Base-by-base conservation (phyloP, 495 filamentous ascomycete species). In the Margaritispora aquatica region DNA sequence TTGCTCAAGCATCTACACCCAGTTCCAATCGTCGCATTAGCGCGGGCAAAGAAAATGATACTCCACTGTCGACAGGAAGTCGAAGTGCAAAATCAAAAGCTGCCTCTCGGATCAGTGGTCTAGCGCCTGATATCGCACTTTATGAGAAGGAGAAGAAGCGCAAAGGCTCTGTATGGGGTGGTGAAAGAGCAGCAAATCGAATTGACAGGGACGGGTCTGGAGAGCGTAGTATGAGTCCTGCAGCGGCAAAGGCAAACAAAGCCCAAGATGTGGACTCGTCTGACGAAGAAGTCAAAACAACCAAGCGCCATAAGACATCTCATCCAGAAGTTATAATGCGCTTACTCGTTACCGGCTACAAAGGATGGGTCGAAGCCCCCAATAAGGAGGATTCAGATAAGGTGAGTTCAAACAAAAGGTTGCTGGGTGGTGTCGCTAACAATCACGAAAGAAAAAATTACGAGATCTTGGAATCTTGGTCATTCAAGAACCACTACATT, bases 71-170 rank as follows among this genome's bases (percentile, higher is more conserved):
- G 15, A 88, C 83, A 2, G 84, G 84, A 46, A 92, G 89, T 69
- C 86, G 94, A 26, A 90, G 87, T 66, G 92, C 94, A 8, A 97
- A 97, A 67, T 86, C 88, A 2, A 84, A 85, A 59, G 94, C 95
- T 29, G 73, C 86, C 2, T 84, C 86, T 2, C 85, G 80, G 54
- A 73, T 97, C 2, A 90, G 94, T 53, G 80, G 84, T 22, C 71
- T 88, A 23, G 91, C 89, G 10, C 80, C 84, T 0, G 94, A 97
- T 70, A 89, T 97, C 62, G 86, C 85, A 8, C 74, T 92, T 52
- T 97, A 92, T 67, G 88, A 99, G 69, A 97, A 96, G 66, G 94
- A 99, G 71, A 90, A 77, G 76, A 96, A 94, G 75, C 83, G 80
- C 54, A 70, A 71, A 15, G 92, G 91, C n/a, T 85, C 87, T 34